Evolutionary conservation across 495 filamentous ascomycete genomes (phyloP).

Genomic region (Terfezia boudieri): DNA sequence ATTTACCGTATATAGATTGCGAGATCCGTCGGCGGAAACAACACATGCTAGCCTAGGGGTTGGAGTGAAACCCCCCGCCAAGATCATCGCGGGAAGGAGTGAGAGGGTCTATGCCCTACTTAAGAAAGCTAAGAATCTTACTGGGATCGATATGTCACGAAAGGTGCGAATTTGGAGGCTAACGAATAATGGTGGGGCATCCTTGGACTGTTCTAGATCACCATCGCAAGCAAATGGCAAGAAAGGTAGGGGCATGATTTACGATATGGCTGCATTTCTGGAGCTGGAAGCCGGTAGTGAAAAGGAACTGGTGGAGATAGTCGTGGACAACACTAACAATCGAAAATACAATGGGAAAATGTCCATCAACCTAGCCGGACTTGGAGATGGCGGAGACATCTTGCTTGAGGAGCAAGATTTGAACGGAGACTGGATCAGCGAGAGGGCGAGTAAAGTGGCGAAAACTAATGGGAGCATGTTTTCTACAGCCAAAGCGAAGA

Average conservation of each 20-base stretch:
- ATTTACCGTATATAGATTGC: slow-evolving; percentile 65
- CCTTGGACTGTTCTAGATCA: slow-evolving; percentile 13
- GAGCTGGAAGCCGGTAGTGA: slow-evolving; percentile 42
- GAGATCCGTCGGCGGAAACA: slow-evolving; percentile 31
- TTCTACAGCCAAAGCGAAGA: slow-evolving; percentile 13
- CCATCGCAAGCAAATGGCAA: slow-evolving; percentile 10
- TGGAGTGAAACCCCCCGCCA: slow-evolving; percentile 37
- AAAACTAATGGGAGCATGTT: background rate
- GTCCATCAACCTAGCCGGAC: slow-evolving; percentile 37
- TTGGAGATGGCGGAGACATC: slow-evolving; percentile 44
- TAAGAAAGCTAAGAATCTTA: slow-evolving; percentile 41
- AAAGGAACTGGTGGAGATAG: slow-evolving; percentile 42
- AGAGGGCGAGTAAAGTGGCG: slow-evolving; percentile 23
- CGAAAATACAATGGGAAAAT: slow-evolving; percentile 53
- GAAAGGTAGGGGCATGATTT: slow-evolving; percentile 24
- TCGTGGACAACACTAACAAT: slow-evolving; percentile 49
- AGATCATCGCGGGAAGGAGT: slow-evolving; percentile 44
- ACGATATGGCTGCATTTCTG: slow-evolving; percentile 51
- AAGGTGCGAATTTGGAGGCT: slow-evolving; percentile 69
- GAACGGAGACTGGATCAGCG: slow-evolving; percentile 41
- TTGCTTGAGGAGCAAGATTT: slow-evolving; percentile 57
- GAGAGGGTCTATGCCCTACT: slow-evolving; percentile 44
- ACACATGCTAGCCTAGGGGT: slow-evolving; percentile 26
- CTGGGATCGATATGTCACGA: slow-evolving; percentile 37
- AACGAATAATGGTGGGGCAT: slow-evolving; percentile 22